Conservation (phyloP, 1,284 basidiomycete genomes). For the Ceratobasidium sp. region DNA sequence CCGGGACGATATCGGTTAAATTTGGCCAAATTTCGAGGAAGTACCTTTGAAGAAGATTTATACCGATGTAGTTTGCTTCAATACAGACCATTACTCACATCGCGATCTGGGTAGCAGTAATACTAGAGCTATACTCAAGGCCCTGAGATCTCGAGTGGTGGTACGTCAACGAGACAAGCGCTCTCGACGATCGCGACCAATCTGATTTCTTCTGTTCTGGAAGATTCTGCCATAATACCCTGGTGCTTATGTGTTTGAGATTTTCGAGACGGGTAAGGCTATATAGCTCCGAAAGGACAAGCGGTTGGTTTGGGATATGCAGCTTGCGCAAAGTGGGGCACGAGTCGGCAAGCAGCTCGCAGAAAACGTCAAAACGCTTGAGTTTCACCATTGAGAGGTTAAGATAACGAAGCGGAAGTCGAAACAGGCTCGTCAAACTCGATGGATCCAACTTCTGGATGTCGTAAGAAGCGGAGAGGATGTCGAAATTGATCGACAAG, state of each 20-base stretch:
- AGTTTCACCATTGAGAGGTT: background rate
- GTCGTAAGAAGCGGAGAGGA: background rate
- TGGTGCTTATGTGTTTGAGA: background rate
- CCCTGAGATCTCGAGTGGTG: background rate
- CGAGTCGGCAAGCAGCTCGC: background rate
- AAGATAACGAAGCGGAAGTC: constrained; percentile 1
- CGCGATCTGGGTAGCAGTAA: background rate
- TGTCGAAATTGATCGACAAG: background rate
- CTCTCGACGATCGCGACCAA: background rate
- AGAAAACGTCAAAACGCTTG: background rate
- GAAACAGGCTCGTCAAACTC: background rate
- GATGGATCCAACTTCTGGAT: background rate
- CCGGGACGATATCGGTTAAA: background rate
- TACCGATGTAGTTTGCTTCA: background rate
- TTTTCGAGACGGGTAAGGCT: background rate
- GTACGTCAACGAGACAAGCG: background rate
- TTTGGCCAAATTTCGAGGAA: background rate
- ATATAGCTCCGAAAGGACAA: background rate
- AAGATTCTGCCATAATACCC: background rate
- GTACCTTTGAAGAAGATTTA: background rate
- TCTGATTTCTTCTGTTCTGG: background rate
- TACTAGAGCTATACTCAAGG: background rate
- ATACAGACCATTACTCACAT: background rate
- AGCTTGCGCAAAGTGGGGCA: background rate
- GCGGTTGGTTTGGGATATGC: background rate